phyloP scores from a whole-genome alignment of 441 rosid genomes.

The Gossypium lobatum region DNA sequence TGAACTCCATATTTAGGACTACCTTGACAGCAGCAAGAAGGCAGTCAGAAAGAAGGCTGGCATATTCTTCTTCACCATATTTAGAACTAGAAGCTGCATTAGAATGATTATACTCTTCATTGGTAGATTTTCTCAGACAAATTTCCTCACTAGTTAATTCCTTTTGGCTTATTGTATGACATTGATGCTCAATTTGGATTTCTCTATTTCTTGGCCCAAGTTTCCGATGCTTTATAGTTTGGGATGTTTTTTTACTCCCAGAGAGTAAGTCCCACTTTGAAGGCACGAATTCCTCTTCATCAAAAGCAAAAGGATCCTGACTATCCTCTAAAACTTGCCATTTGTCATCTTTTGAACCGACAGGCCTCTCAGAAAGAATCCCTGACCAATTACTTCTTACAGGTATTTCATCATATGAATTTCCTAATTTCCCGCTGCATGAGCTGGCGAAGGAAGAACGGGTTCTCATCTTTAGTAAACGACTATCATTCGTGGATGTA shows the following conservation, averaged over 20 bases:
- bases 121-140: constrained; percentile 33
- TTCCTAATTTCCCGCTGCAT: constrained; percentile 41
- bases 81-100: constrained; percentile 31
- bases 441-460: constrained; percentile 49
- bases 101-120: constrained; percentile 28
- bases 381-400: constrained; percentile 31
- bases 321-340: constrained; percentile 37
- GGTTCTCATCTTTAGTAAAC: constrained; percentile 39
- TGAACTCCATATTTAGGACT: constrained; percentile 8
- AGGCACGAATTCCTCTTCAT: constrained; percentile 65
- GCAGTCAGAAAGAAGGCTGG: constrained; percentile 68
- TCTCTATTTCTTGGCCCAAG: constrained; percentile 28
- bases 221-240: constrained; percentile 31
- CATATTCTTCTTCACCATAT: constrained; percentile 46
- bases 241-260: constrained; percentile 43
- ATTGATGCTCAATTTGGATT: constrained; percentile 28
- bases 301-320: constrained; percentile 83
- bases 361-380: constrained; percentile 29
- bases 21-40: constrained; percentile 91
- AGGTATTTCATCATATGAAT: constrained; percentile 32
- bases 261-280: constrained; percentile 68
- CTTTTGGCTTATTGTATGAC: constrained; percentile 34
- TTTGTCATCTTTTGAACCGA: constrained; percentile 23
- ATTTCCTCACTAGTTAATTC: constrained; percentile 36
- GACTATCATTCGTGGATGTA: constrained; percentile 37